Base-by-base conservation (phyloP, 192 early-diverging fungal genomes). In the Coemansia sp. region DNA sequence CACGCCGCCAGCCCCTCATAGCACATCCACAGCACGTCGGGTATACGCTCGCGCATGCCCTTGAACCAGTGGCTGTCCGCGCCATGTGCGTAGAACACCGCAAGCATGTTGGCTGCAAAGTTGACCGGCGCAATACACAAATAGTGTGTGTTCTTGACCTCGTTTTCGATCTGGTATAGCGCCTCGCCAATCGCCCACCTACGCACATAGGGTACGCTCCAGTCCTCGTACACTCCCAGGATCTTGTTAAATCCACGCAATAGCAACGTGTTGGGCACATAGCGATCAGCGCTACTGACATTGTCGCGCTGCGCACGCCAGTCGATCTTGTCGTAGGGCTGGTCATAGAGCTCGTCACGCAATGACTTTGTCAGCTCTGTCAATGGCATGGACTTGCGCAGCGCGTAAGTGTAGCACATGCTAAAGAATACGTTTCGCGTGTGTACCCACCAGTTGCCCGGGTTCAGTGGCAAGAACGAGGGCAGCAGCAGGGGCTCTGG, bases 61-160 rank as follows among this genome's bases (percentile, higher is more conserved):
- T 87, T 72, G 86, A 97, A 97, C 34, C 89, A 87, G 31, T 87
- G 72, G 34, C 92, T 95, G 69, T 95, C 93, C 8, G 88, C 81
- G 18, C 97, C 97, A 66, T 97, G 92, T 11, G 91, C 90, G 67
- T 96, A 87, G 75, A 85, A 97, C 8, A 90, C 70, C n/a, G 92
- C 87, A 10, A 99, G 79, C 92, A 94, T 92, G 82, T 98, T 95
- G 84, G 96, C 87, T 1, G 81, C 88, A 84, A 97, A 97, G 86
- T 94, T 99, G 44, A 99, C 95, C 3, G 96, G 97, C 36, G 94
- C 96, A 73, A 99, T 88, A 76, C 96, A 93, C 70, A 95, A 81
- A 64, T 88, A 94, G 57, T 92, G 81, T 4, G 96, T 95, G 85
- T 97, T 96, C 73, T 91, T 85, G 65, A 98, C 93, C 73, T 98